Base-by-base conservation (phyloP, 129 eudicot genomes). In the Centella asiatica region DNA sequence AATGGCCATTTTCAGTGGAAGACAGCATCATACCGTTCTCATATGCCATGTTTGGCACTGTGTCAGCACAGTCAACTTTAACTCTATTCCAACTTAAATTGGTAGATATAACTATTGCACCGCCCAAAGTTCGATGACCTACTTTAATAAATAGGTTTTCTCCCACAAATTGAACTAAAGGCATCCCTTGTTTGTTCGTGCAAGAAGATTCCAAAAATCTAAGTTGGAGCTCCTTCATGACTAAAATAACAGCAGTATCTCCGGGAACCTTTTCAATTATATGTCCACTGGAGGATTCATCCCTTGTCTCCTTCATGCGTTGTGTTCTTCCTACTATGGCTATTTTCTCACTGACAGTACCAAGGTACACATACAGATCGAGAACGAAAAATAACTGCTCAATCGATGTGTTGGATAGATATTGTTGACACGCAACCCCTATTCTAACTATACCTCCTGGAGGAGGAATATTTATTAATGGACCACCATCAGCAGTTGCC, bases 401-500 rank as follows among this genome's bases (percentile, higher is more conserved):
- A 60, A 84, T 86, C 17, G 99, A 92, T 20, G 99, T 84, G 77
- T 87, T 92, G 62, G 99, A 87, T 23, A 80, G 29, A 72, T 77
- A 92, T 22, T 92, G 84, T 67, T 82, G 77, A 69, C 90, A 87
- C 62, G 96, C 81, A 70, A 92, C 75, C 48, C 88, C 99, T 15
- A 92, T 80, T 70, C 99, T 77, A 42, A 87, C 96, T 74, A 92
- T 65, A 44, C 99, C 99, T 23, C 99, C 96, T 31, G 99, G 88
- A 34, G 99, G 99, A 51, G 99, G 99, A 64, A 87, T 55, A 23
- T 66, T 60, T 60, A 71, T 78, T 65, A 92, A 64, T 15, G 94
- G 95, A 50, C 81, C 78, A 11, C 99, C 99, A 57, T 87, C 95
- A 70, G 94, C 95, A 71, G 99, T 92, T 56, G 84, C 99, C 99